Evolutionary conservation across 148 eudicot genomes (phyloP).

Genomic region (Rheum nobile): DNA sequence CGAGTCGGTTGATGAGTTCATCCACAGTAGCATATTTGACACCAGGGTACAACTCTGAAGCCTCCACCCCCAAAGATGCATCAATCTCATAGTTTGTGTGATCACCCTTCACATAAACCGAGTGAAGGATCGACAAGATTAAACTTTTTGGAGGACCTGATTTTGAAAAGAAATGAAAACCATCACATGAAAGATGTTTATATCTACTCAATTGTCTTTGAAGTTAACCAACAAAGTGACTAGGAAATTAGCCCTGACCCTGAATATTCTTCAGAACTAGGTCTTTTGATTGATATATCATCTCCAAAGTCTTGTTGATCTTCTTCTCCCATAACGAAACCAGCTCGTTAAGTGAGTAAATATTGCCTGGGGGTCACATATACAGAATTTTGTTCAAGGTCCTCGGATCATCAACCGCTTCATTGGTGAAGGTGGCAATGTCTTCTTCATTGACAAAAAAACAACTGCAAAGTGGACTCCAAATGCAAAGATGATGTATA

Average conservation of each 20-base stretch:
- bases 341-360: slow-evolving; percentile 20
- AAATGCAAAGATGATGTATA: not conserved
- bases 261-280: slow-evolving; percentile 16
- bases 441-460: slow-evolving; percentile 19
- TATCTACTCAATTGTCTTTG: no score
- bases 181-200: no score
- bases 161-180: slow-evolving; percentile 31
- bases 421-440: not conserved
- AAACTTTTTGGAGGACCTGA: slow-evolving; percentile 31
- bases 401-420: slow-evolving; percentile 7
- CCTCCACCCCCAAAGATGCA: slow-evolving; percentile 54
- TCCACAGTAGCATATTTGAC: slow-evolving; percentile 60
- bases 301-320: slow-evolving; percentile 21
- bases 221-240: no score
- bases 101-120: slow-evolving; percentile 49
- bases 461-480: slow-evolving; percentile 6
- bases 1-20: slow-evolving; percentile 41
- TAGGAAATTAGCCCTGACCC: not conserved
- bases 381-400: slow-evolving; percentile 9
- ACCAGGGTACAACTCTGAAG: slow-evolving; percentile 70
- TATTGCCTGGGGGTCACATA: slow-evolving; percentile 18
- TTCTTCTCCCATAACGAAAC: slow-evolving; percentile 27
- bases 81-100: slow-evolving; percentile 45
- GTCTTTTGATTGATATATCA: slow-evolving; percentile 15
- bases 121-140: slow-evolving; percentile 32